Conservation (phyloP, 1,139 yeast genomes). For the Taphrina flavorubra region DNA sequence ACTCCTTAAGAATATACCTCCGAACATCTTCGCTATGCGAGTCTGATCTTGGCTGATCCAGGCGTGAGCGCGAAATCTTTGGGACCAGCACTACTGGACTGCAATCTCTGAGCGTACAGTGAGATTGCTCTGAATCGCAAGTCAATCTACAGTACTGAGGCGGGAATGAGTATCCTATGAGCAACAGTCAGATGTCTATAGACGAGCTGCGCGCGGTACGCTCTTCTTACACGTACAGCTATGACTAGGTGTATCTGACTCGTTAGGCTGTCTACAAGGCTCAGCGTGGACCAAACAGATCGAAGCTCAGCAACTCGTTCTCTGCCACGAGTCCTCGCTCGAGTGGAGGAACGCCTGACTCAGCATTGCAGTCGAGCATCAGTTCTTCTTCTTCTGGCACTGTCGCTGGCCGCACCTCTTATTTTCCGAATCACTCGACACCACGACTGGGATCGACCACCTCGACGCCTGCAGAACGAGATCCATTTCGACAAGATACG, state of each 20-base stretch:
- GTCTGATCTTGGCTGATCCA: no score
- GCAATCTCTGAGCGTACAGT: no score
- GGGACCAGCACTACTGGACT: no score
- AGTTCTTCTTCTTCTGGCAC: constrained; percentile 36
- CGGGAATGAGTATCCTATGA: constrained; percentile 2
- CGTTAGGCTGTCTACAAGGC: constrained; percentile 36
- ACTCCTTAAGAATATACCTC: no score
- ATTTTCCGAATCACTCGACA: constrained; percentile 34
- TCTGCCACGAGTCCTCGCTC: constrained; percentile 33
- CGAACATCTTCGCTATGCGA: no score
- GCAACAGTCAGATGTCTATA: constrained; percentile 13
- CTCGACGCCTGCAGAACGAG: constrained; percentile 31
- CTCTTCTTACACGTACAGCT: not conserved
- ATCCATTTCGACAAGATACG: constrained; percentile 21
- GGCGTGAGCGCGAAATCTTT: no score
- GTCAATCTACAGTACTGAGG: not conserved
- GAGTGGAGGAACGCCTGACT: constrained; percentile 32
- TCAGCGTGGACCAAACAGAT: constrained; percentile 30
- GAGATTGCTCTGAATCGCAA: no score
- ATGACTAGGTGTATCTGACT: not conserved
- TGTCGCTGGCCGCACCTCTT: constrained; percentile 28
- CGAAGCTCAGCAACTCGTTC: constrained; percentile 30
- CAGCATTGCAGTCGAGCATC: constrained; percentile 15
- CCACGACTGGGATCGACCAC: constrained; percentile 20
- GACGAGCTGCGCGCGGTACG: constrained; percentile 40